A percentile compares a stretch with the other conserved stretches of the same genome.
phyloP scores from a whole-genome alignment of 2,329 filamentous ascomycete genomes.

The Dactylellina sp. region DNA sequence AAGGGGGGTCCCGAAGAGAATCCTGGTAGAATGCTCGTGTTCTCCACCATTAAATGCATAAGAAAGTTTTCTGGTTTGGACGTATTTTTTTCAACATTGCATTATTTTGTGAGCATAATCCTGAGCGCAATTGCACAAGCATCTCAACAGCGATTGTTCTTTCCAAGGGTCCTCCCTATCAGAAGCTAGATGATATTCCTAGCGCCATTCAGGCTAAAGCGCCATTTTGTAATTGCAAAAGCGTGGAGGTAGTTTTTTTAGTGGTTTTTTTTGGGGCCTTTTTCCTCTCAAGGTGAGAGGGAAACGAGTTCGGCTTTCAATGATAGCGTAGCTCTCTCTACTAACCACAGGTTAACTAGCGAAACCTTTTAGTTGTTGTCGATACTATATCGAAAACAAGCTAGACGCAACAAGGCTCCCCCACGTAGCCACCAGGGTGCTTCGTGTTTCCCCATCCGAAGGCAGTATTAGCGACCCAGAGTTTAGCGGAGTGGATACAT shows the following conservation, averaged over 20 bases:
- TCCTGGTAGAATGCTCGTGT: conserved; percentile 39
- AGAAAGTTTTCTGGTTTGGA: neutral
- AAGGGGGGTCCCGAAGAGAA: conserved; percentile 18
- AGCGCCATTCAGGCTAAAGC: conserved; percentile 19
- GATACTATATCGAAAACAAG: conserved; percentile 26
- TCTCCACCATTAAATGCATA: conserved; percentile 34
- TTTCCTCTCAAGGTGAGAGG: conserved; percentile 21
- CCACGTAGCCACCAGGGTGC: conserved; percentile 15
- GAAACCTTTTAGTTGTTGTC: neutral
- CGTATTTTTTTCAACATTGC: no score
- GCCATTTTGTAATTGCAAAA: no score
- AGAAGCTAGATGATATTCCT: neutral
- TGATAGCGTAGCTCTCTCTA: no score
- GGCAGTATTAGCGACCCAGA: conserved; percentile 11
- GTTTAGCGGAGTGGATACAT: conserved; percentile 11
- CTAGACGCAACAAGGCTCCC: conserved; percentile 12
- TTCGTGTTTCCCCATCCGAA: neutral
- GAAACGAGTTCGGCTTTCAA: neutral
- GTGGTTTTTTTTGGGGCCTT: conserved; percentile 7
- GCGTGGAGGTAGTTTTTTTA: conserved; percentile 7
- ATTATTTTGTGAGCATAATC: conserved; percentile 1
- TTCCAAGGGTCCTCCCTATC: conserved; percentile 9
- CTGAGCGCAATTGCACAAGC: neutral
- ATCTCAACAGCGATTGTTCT: neutral
- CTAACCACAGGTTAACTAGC: no score